Evolutionary conservation across 2,329 filamentous ascomycete genomes (phyloP).

Genomic region (Cordyceps fumosorosea): DNA sequence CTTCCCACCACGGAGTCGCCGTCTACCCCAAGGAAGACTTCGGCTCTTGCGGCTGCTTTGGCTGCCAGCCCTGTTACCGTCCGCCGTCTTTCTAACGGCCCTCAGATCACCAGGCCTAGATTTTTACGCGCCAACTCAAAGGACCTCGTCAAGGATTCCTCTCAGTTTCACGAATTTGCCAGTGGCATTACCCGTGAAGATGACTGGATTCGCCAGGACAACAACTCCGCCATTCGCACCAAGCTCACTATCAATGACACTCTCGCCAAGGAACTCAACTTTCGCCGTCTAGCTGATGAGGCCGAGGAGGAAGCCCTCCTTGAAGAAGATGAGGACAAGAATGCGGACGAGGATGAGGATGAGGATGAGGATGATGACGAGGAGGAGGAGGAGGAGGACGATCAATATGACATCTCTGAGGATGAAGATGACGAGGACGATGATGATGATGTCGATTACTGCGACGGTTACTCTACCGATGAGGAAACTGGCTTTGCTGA

Average conservation of each 20-base stretch:
- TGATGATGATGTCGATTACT: conserved; percentile 41
- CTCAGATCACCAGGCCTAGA: conserved; percentile 28
- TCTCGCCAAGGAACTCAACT: conserved; percentile 79
- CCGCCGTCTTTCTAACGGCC: conserved; percentile 19
- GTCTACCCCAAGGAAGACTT: conserved; percentile 26
- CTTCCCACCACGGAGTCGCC: conserved; percentile 2
- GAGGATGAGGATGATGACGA: conserved; percentile 35
- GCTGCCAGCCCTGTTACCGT: conserved; percentile 19
- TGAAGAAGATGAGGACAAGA: conserved; percentile 58
- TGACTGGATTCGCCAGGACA: conserved; percentile 72
- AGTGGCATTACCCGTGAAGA: conserved; percentile 76
- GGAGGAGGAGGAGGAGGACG: conserved; percentile 41
- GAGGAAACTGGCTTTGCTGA: conserved; percentile 63
- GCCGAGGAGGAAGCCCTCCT: conserved; percentile 81
- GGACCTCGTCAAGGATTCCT: conserved; percentile 49
- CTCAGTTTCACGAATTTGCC: conserved; percentile 84
- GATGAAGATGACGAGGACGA: conserved; percentile 46
- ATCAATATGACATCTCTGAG: conserved; percentile 26
- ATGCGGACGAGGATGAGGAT: conserved; percentile 36
- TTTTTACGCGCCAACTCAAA: conserved; percentile 45
- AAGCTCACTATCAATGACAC: conserved; percentile 88
- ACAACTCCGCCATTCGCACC: conserved; percentile 53
- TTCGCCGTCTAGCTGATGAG: conserved; percentile 79
- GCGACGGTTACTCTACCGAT: conserved; percentile 69
- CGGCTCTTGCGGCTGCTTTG: conserved; percentile 18